Evolutionary conservation across 495 filamentous ascomycete species (phyloP), one percentile per base, ranked within the genome.

Genomic region (Tetracladium setigerum): DNA sequence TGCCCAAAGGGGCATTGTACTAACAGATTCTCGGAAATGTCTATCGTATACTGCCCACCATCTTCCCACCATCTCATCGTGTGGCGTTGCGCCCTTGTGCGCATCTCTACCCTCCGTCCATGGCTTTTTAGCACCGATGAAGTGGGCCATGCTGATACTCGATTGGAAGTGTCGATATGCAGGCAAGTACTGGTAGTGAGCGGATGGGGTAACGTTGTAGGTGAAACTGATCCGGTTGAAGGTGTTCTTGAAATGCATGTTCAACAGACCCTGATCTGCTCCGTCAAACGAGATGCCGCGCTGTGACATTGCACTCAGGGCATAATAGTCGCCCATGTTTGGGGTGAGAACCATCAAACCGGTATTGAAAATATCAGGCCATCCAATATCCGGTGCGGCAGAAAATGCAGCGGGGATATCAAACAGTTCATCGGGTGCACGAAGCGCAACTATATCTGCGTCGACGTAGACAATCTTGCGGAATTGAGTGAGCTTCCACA

Each of bases 361-460:
- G 38, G 87, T 90, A 69, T 99, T 99, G 76, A 99, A 99, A 51
- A 88, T 78, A 68, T 99, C 92, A 27, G 92, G 92, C 94, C 94
- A 99, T 57, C 92, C 92, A 56, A 97, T 84, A 60, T 99, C 92
- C 30, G 92, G 94, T 12, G 84, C 88, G 2, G 92, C 92, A 3
- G 89, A 87, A 58, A 99, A 96, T 31, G 79, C 67, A 41, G 81
- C 73, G 4, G 83, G 67, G 44, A 95, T 57, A 18, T 83, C 72
- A 59, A 99, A 88, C 32, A 99, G 79, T 71, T 97, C 94, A 59
- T 99, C 91, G 1, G 90, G 89, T 24, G 89, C 87, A 46, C 87
- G 72, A 41, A 95, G 70, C 15, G 87, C 82, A 24, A 99, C 83
- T 19, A 95, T 73, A 60, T 99, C 92, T 49, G 87, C 82, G 61